Evolutionary conservation across 2,329 filamentous ascomycete species (phyloP), one percentile per base, ranked within the genome.

Genomic region (Rutstroemia sydowiana): DNA sequence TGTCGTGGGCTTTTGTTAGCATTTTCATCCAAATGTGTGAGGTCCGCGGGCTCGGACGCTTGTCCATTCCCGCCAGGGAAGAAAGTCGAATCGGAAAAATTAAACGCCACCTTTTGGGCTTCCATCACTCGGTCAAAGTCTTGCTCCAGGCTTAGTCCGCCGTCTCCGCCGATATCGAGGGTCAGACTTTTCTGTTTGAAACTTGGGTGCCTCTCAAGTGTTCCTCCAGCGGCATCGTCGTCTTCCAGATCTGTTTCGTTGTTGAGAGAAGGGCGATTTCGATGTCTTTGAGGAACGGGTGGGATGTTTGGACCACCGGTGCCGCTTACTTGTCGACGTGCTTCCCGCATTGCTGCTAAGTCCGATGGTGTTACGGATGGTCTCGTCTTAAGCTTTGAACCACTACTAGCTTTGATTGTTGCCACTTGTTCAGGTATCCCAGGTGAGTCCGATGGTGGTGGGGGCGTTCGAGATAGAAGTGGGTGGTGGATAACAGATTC

Each of bases 41-140:
- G 23, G 42, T 55, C 43, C 26, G 30, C 53, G 16, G 34, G 20
- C 28, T 43, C 48, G 68, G 73, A 75, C 71, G 65, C 71, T 76
- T 75, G 74, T 75, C 73, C 72, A 59, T 65, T 53, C 41, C 48
- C 36, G 47, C 44, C 44, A 48, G 39, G 46, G 45, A 54, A 57
- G 36, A 26, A 57, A 56, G 47, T 48, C 45, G 53, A 59, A 43
- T 55, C 55, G 54, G 51, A 62, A 64, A 45, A 57, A 61, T 61
- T 39, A 61, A 77, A 80, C 72, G 75, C 74, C 78, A 96, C 91
- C 90, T 97, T 97, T 86, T 96, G 91, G 67, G 85, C 80, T 73
- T 96, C 90, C 63, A 97, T 95, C 51, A 97, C 88, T 55, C 92
- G 82, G 64, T 97, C 90, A 70, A 97, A 96, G 67, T 96, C 93